Base-by-base conservation (phyloP, 768 basidiomycete genomes). In the Kwoniella mangroviensis region DNA sequence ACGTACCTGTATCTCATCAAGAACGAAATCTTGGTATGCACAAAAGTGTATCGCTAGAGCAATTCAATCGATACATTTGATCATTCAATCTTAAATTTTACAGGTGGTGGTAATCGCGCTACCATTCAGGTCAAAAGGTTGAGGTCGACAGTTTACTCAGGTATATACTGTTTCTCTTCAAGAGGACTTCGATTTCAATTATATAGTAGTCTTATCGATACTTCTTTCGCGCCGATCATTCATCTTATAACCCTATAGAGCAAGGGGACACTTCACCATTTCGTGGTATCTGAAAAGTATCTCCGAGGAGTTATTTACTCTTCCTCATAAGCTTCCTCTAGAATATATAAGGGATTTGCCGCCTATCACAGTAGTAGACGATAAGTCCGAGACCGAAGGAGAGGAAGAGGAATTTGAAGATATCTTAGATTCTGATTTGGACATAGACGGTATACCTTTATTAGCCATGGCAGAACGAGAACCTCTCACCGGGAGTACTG, bases 301-400 rank as follows among this genome's bases (percentile, higher is more conserved):
- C 22, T 2, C 45, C 12, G 55, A 42, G 40, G 62, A 69, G 28
- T 57, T 69, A 28, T 64, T 69, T 49, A 61, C 68, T 34, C 62
- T 69, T 52, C 63, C 68, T 13, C 22, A 69, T 6, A 56, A 69
- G 19, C 55, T 56, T n/a, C 68, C 68, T 13, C 42, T 69, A 34
- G 68, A 69, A 40, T 22, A 63, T 26, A 42, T 69, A 15, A 17
- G 28, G 24, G 45, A 53, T 40, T 42, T 63, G 10, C 68, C 68
- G 13, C 68, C 67, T 1, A n/a, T 66, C 0, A 45, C 45, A 15
- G 26, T 21, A 15, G 54, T 26, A 43, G 54, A 66, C 54, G 55
- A 66, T n/a, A 45, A 57, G 40, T 21, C 62, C 28, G 26, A 53
- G 24, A 52, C 22, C 28, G 40, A 55, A 24, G 24, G 61, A 13